Percentiles rank a stretch among this genome's conserved stretches.
Evolutionary conservation across 2,329 filamentous ascomycete genomes (phyloP).

Genomic region (Hymenotorrendiella dingleyae): DNA sequence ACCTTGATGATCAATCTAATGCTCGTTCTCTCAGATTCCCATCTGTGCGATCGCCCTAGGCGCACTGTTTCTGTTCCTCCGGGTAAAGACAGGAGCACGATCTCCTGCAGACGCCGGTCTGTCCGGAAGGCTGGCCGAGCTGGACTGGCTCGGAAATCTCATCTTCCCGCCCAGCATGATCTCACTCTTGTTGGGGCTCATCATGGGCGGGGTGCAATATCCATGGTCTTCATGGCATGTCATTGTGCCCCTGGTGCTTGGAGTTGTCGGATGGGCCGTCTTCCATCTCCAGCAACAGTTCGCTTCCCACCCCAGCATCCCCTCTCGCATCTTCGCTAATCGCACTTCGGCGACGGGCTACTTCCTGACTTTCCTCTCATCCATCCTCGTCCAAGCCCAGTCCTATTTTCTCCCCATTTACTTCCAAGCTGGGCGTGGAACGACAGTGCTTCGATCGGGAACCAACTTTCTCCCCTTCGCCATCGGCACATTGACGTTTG

Average conservation of each 20-base stretch:
- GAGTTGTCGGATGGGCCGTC: neutral
- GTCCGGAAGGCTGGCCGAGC: neutral
- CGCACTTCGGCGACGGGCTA: neutral
- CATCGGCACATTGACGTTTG: neutral
- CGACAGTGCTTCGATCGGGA: neutral
- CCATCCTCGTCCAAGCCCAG: neutral
- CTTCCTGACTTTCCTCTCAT: neutral
- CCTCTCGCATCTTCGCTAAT: neutral
- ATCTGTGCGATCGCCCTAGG: neutral
- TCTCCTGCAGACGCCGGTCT: neutral
- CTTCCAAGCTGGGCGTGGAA: neutral
- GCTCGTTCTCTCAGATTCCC: too few species aligned
- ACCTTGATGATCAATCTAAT: too few species aligned
- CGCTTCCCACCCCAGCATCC: neutral
- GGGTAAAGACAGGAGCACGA: neutral
- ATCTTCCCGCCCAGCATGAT: neutral
- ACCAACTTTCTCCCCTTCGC: neutral
- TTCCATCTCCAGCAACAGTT: neutral
- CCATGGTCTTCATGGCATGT: neutral
- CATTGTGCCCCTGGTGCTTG: neutral
- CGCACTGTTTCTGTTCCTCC: neutral
- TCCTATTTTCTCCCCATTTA: conserved; percentile 1
- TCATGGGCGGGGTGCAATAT: neutral
- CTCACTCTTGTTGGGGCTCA: neutral
- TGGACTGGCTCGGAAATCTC: neutral